phyloP scores from a whole-genome alignment of 1,139 yeast genomes.

The Saccharomyces hybrid region DNA sequence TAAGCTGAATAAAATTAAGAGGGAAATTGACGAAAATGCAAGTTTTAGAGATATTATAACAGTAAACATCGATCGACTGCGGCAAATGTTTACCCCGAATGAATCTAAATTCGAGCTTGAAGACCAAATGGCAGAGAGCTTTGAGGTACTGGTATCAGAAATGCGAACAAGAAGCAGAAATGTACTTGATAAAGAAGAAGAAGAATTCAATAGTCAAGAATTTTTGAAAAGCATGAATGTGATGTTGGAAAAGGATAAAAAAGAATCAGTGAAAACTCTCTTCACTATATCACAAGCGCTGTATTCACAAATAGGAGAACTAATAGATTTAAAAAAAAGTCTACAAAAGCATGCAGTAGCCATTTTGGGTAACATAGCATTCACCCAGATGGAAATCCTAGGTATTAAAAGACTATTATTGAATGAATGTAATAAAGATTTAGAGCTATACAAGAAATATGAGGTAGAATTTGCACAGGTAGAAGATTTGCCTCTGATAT shows the following conservation, averaged over 20 bases:
- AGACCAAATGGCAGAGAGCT: constrained; percentile 20
- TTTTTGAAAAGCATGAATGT: constrained; percentile 5
- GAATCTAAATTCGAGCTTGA: constrained; percentile 19
- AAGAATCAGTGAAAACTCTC: constrained; percentile 15
- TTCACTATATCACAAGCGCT: constrained; percentile 28
- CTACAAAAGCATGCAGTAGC: constrained; percentile 18
- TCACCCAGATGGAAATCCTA: constrained; percentile 22
- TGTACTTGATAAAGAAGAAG: constrained; percentile 14
- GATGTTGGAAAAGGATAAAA: constrained; percentile 12
- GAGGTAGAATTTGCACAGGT: constrained; percentile 44
- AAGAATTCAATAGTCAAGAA: constrained; percentile 8
- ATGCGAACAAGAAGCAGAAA: constrained; percentile 16
- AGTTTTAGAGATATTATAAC: constrained; percentile 19
- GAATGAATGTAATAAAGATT: constrained; percentile 27
- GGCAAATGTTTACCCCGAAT: constrained; percentile 7
- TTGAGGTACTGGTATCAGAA: constrained; percentile 18
- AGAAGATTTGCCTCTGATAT: constrained; percentile 69
- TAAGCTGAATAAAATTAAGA: constrained; percentile 23
- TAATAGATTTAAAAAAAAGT: constrained; percentile 14
- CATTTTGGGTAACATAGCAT: constrained; percentile 23
- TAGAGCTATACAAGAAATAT: constrained; percentile 38
- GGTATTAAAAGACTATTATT: constrained; percentile 30
- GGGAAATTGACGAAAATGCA: constrained; percentile 30
- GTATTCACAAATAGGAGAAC: constrained; percentile 20
- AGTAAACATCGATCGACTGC: constrained; percentile 15